A percentile compares a stretch with the other conserved stretches of the same genome.
Conservation (phyloP, 805 yeast genomes). For the Candida ovalis region DNA sequence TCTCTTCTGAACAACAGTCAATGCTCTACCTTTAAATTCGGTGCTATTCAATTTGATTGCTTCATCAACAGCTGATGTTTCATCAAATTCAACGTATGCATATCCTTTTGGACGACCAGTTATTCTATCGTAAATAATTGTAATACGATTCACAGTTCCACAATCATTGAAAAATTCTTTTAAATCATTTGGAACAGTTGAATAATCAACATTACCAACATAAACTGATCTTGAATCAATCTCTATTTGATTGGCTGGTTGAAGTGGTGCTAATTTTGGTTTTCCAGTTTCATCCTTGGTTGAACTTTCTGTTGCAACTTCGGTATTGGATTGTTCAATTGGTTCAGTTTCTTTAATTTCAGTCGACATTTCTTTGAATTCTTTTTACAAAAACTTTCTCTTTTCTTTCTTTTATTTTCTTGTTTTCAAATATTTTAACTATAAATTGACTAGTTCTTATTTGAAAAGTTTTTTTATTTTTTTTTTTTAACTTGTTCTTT, state of each 20-base stretch:
- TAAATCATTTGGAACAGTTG: constrained; percentile 69
- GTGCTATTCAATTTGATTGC: constrained; percentile 66
- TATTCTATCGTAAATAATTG: constrained; percentile 63
- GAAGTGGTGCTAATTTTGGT: constrained; percentile 28
- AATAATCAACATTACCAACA: constrained; percentile 83
- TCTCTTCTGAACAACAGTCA: constrained; percentile 71
- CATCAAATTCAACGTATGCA: constrained; percentile 80
- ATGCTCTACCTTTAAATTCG: constrained; percentile 59
- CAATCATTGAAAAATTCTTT: constrained; percentile 66
- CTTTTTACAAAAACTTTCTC: not conserved
- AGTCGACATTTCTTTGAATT: not conserved
- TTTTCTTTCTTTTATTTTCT: not conserved
- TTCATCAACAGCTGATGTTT: constrained; percentile 52
- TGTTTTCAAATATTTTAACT: not conserved
- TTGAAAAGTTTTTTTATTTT: not conserved
- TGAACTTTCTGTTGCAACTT: not conserved
- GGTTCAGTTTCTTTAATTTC: constrained; percentile 1
- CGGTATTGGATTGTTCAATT: not conserved
- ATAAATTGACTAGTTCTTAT: too few species aligned
- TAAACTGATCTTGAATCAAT: constrained; percentile 74
- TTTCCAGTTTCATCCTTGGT: not conserved
- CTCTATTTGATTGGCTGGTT: constrained; percentile 39
- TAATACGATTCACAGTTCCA: constrained; percentile 76
- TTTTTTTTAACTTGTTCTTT: not conserved
- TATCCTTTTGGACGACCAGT: constrained; percentile 83